Percentiles rank a stretch among this genome's conserved stretches.
Evolutionary conservation across 2,329 filamentous ascomycete species (phyloP).

Genomic region (Zymoseptoria tritici): DNA sequence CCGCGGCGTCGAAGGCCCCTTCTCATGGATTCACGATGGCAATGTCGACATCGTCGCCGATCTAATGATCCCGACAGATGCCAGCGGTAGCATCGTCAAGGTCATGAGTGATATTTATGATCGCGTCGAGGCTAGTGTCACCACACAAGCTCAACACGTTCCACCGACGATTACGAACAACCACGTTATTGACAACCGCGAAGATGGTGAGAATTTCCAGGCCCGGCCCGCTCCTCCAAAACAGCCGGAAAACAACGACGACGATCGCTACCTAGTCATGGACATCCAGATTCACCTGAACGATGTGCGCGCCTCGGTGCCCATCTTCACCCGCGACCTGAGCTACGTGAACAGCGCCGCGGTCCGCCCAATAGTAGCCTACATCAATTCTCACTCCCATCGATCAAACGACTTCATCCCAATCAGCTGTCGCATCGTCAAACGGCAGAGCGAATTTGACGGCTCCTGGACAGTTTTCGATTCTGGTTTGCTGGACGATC

Average conservation of each 20-base stretch:
- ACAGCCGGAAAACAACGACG: slow-evolving; percentile 36
- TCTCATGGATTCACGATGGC: slow-evolving; percentile 96
- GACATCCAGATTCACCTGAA: slow-evolving; percentile 93
- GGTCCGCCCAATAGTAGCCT: slow-evolving; percentile 91
- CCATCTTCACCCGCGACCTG: slow-evolving; percentile 82
- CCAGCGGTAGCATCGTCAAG: slow-evolving; percentile 81
- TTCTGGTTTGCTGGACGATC: slow-evolving; percentile 86
- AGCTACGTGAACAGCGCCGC: slow-evolving; percentile 95
- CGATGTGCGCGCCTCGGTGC: slow-evolving; percentile 85
- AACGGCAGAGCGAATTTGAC: slow-evolving; percentile 81
- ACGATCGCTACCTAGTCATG: slow-evolving; percentile 79
- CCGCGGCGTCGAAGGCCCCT: slow-evolving; percentile 82
- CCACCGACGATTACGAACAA: slow-evolving; percentile 7
- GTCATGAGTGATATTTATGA: slow-evolving; percentile 98
- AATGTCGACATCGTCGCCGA: slow-evolving; percentile 96
- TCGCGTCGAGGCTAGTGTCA: slow-evolving; percentile 86
- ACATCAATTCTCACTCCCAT: slow-evolving; percentile 74
- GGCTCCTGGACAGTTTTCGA: slow-evolving; percentile 94
- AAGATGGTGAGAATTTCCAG: slow-evolving; percentile 4
- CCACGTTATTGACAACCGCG: slow-evolving; percentile 20
- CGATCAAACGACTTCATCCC: slow-evolving; percentile 78
- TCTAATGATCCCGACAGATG: slow-evolving; percentile 85
- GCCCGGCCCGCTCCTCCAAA: not conserved
- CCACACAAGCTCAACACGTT: slow-evolving; percentile 26
- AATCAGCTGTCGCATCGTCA: slow-evolving; percentile 88